Evolutionary conservation across 345 rosid species (phyloP), one percentile per base, ranked within the genome.

Genomic region (Melastoma malabathricum): DNA sequence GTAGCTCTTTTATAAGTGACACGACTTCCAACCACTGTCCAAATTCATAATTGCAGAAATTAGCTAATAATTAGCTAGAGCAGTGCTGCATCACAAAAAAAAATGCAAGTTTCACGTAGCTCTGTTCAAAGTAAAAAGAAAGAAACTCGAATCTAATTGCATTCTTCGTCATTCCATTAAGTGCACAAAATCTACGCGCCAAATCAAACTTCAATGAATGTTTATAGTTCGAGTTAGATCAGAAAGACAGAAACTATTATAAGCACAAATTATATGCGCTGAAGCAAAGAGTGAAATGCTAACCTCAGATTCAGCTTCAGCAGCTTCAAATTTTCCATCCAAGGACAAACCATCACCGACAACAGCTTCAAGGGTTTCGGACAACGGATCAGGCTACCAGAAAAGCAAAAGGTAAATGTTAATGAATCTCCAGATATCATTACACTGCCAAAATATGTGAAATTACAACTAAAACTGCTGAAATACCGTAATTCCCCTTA

Each of bases 1-100:
- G 76, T 67, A 92, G 70, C 61, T 87, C 98, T 64, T 79, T 75
- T 59, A 92, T 68, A 46, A 92, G 79, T 41, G 84, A 82, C 58
- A 87, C 96, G 31, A 81, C 98, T 52, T 92, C 98, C 65, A 79
- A 54, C 98, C 98, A 92, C 96, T 92, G 76, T 52, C 55, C 52
- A 64, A 52, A 47, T 23, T 22, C 7, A 46, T 12, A 34, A 34
- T 34, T 34, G 41, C 10, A 34, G 12, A 34, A 34, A 34, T 34
- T 34, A 34, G 41, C 12, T 12, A 34, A 34, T 12, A 2, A 34
- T 7, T 12, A 12, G 12, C 41, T 31, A 5, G 38, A 2, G 38
- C 10, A 31, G 10, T 31, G 38, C 10, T 2, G 10, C 10, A 7
- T 31, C 38, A n/a, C n/a, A 2, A 5, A 31, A 34, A 34, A 9